Base-by-base conservation (phyloP, 441 rosid species). In the Euphorbia celastroides region DNA sequence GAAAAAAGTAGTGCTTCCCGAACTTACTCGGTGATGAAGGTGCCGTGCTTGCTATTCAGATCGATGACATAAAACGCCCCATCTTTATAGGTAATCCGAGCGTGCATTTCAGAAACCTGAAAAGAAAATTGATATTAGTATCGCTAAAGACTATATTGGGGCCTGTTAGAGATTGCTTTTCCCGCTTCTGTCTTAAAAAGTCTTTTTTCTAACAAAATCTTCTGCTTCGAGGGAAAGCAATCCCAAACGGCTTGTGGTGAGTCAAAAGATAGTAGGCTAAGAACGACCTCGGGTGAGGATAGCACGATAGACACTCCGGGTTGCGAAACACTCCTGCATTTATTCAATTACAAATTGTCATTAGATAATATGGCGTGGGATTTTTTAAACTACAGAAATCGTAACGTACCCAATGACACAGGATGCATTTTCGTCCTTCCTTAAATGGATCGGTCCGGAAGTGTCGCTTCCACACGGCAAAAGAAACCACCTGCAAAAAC, bases 41-140 rank as follows among this genome's bases (percentile, higher is more conserved):
- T 86, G 2, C 99, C 96, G 59, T 89, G 80, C 65, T 88, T 76
- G 52, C 97, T 93, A 63, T 34, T 72, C 67, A 91, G 78, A 84
- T 91, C 99, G 54, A 75, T 80, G 60, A 91, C 46, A 72, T 78
- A 89, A 75, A 87, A 93, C 31, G 82, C 83, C 30, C 95, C 96
- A 14, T 88, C 86, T 77, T 89, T 89, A 69, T 85, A 85, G 79
- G 60, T 82, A 52, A 91, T 81, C 26, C 80, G 86, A 7, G 97
- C 99, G 79, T 93, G 99, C 79, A 52, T 76, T 70, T 81, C 72
- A 11, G 93, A 85, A 62, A 91, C 86, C 97, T 93, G 82, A 65
- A 32, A 20, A 16, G 1, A 36, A 50, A 46, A 12, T 1, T n/a
- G 0, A 9, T 11, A 12, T 31, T 57, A 25, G 26, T 44, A 11